Evolutionary conservation across 768 basidiomycete genomes (phyloP).

Genomic region (Leccinum rimulosum): DNA sequence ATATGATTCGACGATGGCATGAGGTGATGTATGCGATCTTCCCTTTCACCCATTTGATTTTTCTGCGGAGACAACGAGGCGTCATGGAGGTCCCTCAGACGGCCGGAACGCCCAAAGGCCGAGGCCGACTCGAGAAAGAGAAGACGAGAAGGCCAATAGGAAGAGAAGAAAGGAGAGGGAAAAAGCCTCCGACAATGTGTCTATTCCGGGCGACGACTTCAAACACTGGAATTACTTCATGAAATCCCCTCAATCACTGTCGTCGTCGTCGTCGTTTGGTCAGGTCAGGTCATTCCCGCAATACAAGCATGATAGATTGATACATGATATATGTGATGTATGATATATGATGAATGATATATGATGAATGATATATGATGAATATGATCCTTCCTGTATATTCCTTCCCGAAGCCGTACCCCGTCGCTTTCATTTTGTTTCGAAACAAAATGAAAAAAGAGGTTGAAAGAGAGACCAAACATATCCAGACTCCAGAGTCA

Average conservation of each 20-base stretch:
- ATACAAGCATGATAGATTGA: background rate
- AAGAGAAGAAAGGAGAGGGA: background rate
- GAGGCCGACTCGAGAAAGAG: background rate
- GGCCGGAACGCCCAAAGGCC: background rate
- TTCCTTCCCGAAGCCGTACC: background rate
- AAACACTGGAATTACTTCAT: background rate
- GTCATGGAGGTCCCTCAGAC: background rate
- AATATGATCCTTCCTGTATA: background rate
- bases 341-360: background rate
- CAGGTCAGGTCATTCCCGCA: background rate
- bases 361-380: background rate
- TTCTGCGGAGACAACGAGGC: constrained; percentile 17
- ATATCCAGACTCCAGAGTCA: too few species aligned
- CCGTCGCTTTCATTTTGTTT: background rate
- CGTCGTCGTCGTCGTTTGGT: background rate
- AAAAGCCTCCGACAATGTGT: constrained; percentile 10
- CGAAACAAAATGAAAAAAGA: background rate
- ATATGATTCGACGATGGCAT: background rate
- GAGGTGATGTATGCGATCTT: background rate
- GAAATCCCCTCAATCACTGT: background rate
- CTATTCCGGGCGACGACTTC: constrained; percentile 2
- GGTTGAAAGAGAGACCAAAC: too few species aligned
- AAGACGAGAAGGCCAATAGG: background rate
- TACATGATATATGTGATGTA: background rate
- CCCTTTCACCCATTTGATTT: background rate